Conservation (phyloP, 208 protist species). For the Endotrypanum monterogeii region DNA sequence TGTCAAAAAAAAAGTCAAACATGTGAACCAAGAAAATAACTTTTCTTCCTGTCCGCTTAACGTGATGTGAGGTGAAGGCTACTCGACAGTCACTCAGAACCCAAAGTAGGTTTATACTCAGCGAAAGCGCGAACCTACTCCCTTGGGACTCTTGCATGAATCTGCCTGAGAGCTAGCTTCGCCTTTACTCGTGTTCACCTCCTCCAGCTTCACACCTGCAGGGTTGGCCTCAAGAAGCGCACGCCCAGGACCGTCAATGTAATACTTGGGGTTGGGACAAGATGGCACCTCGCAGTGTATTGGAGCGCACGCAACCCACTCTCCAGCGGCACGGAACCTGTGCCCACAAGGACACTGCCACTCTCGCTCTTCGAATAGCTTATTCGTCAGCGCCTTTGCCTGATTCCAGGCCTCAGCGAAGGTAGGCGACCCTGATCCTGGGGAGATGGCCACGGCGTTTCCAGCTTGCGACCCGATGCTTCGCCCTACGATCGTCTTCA, state of each 20-base stretch:
- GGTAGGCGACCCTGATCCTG: conserved; percentile 38
- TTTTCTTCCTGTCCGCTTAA: neutral
- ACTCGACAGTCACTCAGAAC: neutral
- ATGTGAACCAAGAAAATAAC: neutral
- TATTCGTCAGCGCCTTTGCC: conserved; percentile 61
- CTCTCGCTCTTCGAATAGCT: conserved; percentile 77
- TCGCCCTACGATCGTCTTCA: conserved; percentile 79
- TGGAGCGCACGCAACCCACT: conserved; percentile 83
- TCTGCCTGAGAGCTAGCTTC: neutral
- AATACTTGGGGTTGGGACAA: conserved; percentile 91
- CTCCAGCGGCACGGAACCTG: conserved; percentile 80
- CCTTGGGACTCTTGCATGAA: conserved; percentile 29
- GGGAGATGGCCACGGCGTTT: conserved; percentile 52
- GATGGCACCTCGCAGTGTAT: conserved; percentile 90
- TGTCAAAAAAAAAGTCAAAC: neutral
- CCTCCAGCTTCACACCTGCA: conserved; percentile 76
- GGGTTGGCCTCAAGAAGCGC: conserved; percentile 85
- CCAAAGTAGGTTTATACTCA: conserved; percentile 12
- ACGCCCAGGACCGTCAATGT: conserved; percentile 83
- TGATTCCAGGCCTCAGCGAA: conserved; percentile 59
- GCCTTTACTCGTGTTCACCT: conserved; percentile 35
- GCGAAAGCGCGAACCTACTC: conserved; percentile 73
- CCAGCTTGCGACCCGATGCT: conserved; percentile 40
- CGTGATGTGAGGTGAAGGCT: neutral
- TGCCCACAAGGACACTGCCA: conserved; percentile 93